Percentiles rank a stretch among this genome's conserved stretches.
Conservation (phyloP, 768 basidiomycete genomes). For the Dioszegia aurantiaca region DNA sequence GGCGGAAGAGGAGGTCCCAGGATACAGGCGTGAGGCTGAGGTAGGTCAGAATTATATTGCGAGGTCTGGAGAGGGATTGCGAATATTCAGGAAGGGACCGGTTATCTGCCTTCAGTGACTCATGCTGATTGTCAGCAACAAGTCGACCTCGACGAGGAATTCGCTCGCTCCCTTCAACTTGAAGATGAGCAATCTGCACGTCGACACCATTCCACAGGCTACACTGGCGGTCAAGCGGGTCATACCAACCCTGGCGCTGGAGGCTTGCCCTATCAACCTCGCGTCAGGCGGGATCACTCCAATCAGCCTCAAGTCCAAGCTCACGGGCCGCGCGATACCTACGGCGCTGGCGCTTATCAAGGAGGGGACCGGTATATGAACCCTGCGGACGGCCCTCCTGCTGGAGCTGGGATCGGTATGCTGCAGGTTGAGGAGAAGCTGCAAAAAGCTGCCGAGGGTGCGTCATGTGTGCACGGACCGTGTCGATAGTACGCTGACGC, state of each 20-base stretch:
- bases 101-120: neutral
- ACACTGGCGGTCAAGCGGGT: constrained; percentile 11
- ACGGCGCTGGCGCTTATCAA: constrained; percentile 3
- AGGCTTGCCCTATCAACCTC: constrained; percentile 49
- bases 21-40: constrained; percentile 29
- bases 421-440: constrained; percentile 47
- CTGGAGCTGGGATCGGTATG: constrained; percentile 31
- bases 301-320: constrained; percentile 14
- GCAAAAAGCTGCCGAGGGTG: constrained; percentile 46
- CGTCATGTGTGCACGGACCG: constrained; percentile 13
- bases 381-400: constrained; percentile 24
- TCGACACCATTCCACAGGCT: neutral
- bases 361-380: constrained; percentile 9
- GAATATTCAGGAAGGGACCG: neutral
- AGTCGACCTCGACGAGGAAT: constrained; percentile 49
- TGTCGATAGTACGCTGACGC: neutral
- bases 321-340: constrained; percentile 5
- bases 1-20: constrained; percentile 36
- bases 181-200: constrained; percentile 42
- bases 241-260: constrained; percentile 17
- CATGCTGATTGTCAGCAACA: constrained; percentile 32
- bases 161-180: constrained; percentile 49
- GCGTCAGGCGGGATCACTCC: constrained; percentile 33
- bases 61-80: neutral
- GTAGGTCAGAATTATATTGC: constrained; percentile 26